Evolutionary conservation across 2,329 filamentous ascomycete species (phyloP), one percentile per base, ranked within the genome.

Genomic region (Fusarium albosuccineum): DNA sequence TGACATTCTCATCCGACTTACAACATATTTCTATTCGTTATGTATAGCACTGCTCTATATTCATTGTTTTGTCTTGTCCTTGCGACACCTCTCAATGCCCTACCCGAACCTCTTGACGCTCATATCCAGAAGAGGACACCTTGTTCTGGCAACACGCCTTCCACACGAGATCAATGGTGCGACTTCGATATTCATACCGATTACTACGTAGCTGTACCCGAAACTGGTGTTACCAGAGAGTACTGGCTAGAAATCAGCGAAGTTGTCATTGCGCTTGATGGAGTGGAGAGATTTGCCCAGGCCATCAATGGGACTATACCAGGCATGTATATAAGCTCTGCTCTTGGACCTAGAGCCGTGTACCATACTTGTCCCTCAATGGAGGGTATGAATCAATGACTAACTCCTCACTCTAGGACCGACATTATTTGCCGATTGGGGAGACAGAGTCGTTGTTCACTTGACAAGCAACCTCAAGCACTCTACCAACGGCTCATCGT

Each of bases 241-340:
- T 85, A 83, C 70, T 83, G 79, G 76, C 74, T 85, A n/a, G 77
- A 80, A 11, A 62, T 83, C 13, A 74, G 75, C 6, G 78, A 84
- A 29, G 74, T 75, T 33, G 80, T 76, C 3, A 74, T 78, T 27
- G 70, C 80, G 8, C 82, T 82, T 1, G 86, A 87, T 74, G 85
- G 86, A 7, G 75, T 84, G 13, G 70, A 74, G 13, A 77, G 81
- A 14, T 62, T 72, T 9, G 77, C 74, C 34, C 78, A 81, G 70
- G 79, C 87, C n/a, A 73, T 89, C 70, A 90, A 90, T 68, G 84
- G 84, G 10, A 79, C 83, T 45, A 83, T 88, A 63, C 89, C 89
- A 3, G 89, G 68, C 65, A 62, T 22, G 46, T 10, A 30, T n/a
- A 33, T 27, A n/a, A n/a, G 14, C 10, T 11, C 30, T 9, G 5